Conservation (phyloP, 2,329 filamentous ascomycete genomes). For the Hymenoscyphus infarciens region DNA sequence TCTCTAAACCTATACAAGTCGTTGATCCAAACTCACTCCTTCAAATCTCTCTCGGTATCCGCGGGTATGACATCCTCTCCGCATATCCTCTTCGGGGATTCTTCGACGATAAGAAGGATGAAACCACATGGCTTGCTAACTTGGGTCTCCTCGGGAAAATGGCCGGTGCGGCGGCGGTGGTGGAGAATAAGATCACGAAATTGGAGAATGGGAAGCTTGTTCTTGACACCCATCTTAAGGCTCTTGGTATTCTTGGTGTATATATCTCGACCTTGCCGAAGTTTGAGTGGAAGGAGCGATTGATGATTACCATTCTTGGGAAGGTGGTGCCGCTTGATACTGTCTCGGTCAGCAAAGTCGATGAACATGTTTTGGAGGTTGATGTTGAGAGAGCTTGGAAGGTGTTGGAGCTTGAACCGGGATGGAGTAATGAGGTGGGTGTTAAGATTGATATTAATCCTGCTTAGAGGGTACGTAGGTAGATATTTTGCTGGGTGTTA, state of each 20-base stretch:
- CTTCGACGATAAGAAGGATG: conserved; percentile 37
- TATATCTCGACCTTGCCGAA: conserved; percentile 69
- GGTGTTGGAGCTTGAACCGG: conserved; percentile 63
- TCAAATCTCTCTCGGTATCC: conserved; percentile 56
- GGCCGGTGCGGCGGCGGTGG: conserved; percentile 78
- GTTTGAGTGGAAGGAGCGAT: conserved; percentile 58
- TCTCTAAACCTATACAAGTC: conserved; percentile 51
- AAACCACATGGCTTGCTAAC: conserved; percentile 56
- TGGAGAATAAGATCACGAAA: conserved; percentile 56
- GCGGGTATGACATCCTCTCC: conserved; percentile 78
- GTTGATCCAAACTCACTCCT: conserved; percentile 50
- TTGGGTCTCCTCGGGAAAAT: conserved; percentile 84
- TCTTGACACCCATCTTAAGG: conserved; percentile 70
- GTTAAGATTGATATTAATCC: conserved; percentile 43
- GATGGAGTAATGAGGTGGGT: conserved; percentile 78
- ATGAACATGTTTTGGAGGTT: conserved; percentile 65
- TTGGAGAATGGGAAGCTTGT: conserved; percentile 58
- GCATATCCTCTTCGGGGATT: conserved; percentile 66
- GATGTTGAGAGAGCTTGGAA: conserved; percentile 77
- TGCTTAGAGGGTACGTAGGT: conserved; percentile 1
- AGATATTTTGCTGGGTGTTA: background rate
- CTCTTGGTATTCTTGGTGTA: conserved; percentile 70
- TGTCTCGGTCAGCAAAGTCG: conserved; percentile 53
- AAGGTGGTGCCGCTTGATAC: conserved; percentile 64
- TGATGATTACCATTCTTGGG: conserved; percentile 73